phyloP scores from a whole-genome alignment of 768 basidiomycete species.

The Leccinum subtestaceum region DNA sequence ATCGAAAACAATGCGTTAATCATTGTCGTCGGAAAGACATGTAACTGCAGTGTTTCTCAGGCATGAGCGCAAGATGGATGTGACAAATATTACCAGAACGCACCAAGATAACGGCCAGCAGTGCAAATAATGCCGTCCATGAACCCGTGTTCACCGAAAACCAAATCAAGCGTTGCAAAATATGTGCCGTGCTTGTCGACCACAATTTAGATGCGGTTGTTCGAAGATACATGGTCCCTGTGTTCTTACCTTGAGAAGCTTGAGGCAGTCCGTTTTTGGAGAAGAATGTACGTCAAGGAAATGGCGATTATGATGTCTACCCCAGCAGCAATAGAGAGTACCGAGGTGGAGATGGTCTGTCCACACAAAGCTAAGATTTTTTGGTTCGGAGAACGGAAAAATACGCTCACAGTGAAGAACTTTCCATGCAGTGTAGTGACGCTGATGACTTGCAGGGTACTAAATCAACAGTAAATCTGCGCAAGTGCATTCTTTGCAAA shows the following conservation, averaged over 20 bases:
- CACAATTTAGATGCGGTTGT: neutral
- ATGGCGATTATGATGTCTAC: conserved; percentile 8
- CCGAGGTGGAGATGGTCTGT: neutral
- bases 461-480: neutral
- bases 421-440: neutral
- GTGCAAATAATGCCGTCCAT: conserved; percentile 47
- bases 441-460: neutral
- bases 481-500: neutral
- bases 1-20: neutral
- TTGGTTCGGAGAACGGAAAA: neutral
- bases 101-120: conserved; percentile 32
- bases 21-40: neutral
- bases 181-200: conserved; percentile 3
- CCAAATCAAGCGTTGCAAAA: conserved; percentile 8
- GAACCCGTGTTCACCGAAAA: conserved; percentile 33
- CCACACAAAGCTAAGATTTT: neutral
- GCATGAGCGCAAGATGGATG: neutral
- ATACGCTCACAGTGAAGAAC: neutral
- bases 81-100: neutral
- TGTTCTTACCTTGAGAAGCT: neutral
- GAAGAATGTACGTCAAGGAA: conserved; percentile 4
- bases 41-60: neutral
- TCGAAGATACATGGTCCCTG: neutral
- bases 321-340: conserved; percentile 1
- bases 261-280: neutral